These are phyloP conservation scores for Aspergillus sclerotialis DNA, from an alignment of 2,329 filamentous ascomycete species.

Conservation along the genomic window DNA sequence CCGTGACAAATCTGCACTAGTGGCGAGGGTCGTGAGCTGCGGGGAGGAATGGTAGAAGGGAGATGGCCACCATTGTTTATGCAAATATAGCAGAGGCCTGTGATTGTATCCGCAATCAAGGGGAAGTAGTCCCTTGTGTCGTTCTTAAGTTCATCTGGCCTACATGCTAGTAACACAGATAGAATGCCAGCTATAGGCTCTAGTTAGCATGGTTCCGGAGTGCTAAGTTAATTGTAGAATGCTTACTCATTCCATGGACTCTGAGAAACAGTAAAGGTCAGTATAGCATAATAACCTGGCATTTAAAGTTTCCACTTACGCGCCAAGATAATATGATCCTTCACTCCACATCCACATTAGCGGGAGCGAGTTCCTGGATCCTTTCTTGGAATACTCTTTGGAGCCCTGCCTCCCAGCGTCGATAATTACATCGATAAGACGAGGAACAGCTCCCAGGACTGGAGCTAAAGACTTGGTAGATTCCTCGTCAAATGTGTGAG, in stretches of 20 bases:
- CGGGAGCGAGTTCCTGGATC: constrained; percentile 24
- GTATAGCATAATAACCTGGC: background rate
- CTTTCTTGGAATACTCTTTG: constrained; percentile 21
- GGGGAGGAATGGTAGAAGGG: constrained; percentile 28
- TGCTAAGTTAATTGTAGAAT: background rate
- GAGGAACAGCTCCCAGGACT: constrained; percentile 21
- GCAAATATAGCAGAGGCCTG: constrained; percentile 28
- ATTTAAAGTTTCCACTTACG: constrained; percentile 20
- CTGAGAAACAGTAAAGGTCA: constrained; percentile 9
- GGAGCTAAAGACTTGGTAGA: constrained; percentile 13
- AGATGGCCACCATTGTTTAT: constrained; percentile 31
- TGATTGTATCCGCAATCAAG: constrained; percentile 30
- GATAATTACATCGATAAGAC: constrained; percentile 26
- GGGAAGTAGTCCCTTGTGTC: constrained; percentile 17
- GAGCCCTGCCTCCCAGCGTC: constrained; percentile 26
- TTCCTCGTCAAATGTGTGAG: constrained; percentile 15
- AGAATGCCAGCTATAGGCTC: constrained; percentile 29
- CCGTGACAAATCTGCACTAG: constrained; percentile 39
- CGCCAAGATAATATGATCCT: constrained; percentile 28
- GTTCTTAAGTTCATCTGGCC: constrained; percentile 22
- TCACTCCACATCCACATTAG: constrained; percentile 37
- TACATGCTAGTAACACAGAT: constrained; percentile 28
- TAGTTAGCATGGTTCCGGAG: constrained; percentile 1
- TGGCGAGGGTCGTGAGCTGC: constrained; percentile 15
- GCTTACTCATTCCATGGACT: constrained; percentile 21